Evolutionary conservation across 768 basidiomycete species (phyloP).

Genomic region (Tulasnella sp.): DNA sequence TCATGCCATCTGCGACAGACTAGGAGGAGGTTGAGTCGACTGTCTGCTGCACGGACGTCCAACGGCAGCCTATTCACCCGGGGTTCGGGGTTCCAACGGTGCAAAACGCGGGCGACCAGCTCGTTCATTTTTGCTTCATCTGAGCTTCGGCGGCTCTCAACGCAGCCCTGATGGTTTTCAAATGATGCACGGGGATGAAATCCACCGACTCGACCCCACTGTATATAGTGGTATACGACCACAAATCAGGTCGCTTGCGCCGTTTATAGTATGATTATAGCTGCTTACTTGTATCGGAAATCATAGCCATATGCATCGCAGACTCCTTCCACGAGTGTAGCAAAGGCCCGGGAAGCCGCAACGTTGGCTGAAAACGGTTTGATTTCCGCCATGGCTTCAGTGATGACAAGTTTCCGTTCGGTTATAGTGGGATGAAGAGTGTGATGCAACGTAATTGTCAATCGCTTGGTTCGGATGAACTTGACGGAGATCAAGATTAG

Average conservation of each 20-base stretch:
- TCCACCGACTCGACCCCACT: not conserved
- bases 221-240: not conserved
- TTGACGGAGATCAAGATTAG: too few species aligned
- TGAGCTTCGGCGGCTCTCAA: not conserved
- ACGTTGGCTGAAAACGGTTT: not conserved
- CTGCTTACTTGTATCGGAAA: not conserved
- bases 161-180: not conserved
- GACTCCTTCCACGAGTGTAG: not conserved
- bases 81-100: not conserved
- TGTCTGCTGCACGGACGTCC: not conserved
- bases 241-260: not conserved
- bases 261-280: not conserved
- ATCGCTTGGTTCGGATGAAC: too few species aligned
- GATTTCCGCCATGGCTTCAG: not conserved
- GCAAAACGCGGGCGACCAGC: not conserved
- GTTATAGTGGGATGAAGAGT: not conserved
- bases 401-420: not conserved
- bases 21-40: not conserved
- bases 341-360: not conserved
- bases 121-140: not conserved
- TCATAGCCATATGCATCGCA: not conserved
- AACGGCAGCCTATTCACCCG: not conserved
- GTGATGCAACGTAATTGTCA: too few species aligned
- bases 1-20: not conserved
- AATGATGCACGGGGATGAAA: not conserved